Conservation (phyloP, 2,329 filamentous ascomycete species). For the Cadophora sp. region DNA sequence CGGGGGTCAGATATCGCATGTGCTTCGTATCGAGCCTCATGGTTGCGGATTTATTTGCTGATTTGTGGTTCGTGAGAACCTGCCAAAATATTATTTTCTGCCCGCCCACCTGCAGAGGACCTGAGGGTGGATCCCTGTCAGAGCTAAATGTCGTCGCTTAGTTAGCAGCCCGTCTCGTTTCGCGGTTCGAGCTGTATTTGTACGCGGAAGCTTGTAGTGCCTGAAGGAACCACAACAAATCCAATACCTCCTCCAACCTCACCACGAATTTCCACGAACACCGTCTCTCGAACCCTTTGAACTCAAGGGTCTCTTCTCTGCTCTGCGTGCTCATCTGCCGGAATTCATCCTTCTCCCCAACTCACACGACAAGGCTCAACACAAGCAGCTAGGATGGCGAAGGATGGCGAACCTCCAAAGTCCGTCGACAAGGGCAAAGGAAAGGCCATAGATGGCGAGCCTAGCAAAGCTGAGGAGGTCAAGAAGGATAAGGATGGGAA, state of each 20-base stretch:
- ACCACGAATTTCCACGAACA: conserved; percentile 42
- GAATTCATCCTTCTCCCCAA: conserved; percentile 15
- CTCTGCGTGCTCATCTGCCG: neutral
- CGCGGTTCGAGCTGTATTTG: conserved; percentile 36
- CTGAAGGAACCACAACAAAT: conserved; percentile 35
- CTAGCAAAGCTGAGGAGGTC: conserved; percentile 64
- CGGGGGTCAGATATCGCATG: conserved; percentile 87
- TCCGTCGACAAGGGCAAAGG: conserved; percentile 94
- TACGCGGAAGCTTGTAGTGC: conserved; percentile 43
- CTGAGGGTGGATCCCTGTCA: conserved; percentile 29
- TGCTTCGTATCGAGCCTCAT: conserved; percentile 98
- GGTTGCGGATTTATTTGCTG: conserved; percentile 28
- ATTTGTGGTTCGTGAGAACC: conserved; percentile 17
- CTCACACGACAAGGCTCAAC: conserved; percentile 15
- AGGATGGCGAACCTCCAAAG: conserved; percentile 87
- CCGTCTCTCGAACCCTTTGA: conserved; percentile 16
- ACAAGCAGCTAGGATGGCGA: conserved; percentile 70
- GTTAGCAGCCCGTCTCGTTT: conserved; percentile 27
- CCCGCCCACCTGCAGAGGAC: conserved; percentile 27
- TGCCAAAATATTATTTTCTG: conserved; percentile 32
- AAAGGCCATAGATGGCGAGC: conserved; percentile 75
- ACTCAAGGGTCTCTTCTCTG: conserved; percentile 12
- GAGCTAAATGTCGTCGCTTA: conserved; percentile 33
- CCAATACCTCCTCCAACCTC: conserved; percentile 27
- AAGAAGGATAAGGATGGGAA: conserved; percentile 75